These are phyloP conservation scores for Saccharomyces hybrid DNA, from an alignment of 1,139 yeast genomes.

Conservation along the genomic window DNA sequence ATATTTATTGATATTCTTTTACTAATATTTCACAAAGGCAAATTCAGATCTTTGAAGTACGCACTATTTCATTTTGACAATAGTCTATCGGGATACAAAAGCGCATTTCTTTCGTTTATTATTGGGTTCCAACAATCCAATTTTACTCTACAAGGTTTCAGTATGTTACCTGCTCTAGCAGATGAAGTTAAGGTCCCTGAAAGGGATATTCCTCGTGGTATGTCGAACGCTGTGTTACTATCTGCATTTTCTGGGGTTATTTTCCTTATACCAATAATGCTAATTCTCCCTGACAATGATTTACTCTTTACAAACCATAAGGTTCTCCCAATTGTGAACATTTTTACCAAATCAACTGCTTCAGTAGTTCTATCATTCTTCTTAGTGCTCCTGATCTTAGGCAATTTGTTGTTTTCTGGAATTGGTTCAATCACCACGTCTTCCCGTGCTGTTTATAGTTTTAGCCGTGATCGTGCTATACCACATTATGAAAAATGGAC, in stretches of 20 bases:
- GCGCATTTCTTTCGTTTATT: slow-evolving; percentile 51
- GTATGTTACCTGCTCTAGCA: slow-evolving; percentile 71
- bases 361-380: slow-evolving; percentile 61
- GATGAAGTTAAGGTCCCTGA: slow-evolving; percentile 78
- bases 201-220: slow-evolving; percentile 66
- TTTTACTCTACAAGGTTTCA: slow-evolving; percentile 75
- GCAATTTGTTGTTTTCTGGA: slow-evolving; percentile 69
- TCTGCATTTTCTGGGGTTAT: slow-evolving; percentile 62
- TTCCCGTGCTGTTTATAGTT: slow-evolving; percentile 77
- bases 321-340: slow-evolving; percentile 49
- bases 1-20: slow-evolving; percentile 56
- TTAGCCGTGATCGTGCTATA: slow-evolving; percentile 82
- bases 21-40: slow-evolving; percentile 47
- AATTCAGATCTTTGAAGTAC: slow-evolving; percentile 50
- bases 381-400: slow-evolving; percentile 56
- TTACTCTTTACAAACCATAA: slow-evolving; percentile 53
- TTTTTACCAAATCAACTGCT: slow-evolving; percentile 62
- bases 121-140: slow-evolving; percentile 74
- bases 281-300: slow-evolving; percentile 59
- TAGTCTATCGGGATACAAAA: slow-evolving; percentile 63
- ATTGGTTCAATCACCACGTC: slow-evolving; percentile 79
- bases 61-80: slow-evolving; percentile 66
- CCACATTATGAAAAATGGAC: slow-evolving; percentile 64
- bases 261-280: slow-evolving; percentile 61
- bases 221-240: slow-evolving; percentile 54